Evolutionary conservation across 2,329 filamentous ascomycete genomes (phyloP).

Genomic region (Macrophomina phaseolina): DNA sequence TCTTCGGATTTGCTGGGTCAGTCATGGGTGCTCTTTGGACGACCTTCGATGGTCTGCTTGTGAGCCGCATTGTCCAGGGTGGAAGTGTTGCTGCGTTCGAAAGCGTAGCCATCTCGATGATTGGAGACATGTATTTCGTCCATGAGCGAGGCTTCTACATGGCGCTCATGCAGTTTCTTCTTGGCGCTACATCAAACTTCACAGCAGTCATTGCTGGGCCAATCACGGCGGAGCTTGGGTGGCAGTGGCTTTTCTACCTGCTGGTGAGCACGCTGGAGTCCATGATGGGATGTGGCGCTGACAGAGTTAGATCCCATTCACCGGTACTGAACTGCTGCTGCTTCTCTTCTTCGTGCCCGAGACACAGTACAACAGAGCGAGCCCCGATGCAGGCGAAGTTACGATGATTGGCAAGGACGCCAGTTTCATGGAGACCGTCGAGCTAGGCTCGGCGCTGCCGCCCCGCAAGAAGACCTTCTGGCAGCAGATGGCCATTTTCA

Average conservation of each 20-base stretch:
- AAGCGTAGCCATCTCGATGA: slow-evolving; percentile 46
- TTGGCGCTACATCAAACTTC: slow-evolving; percentile 30
- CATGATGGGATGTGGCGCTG: slow-evolving; percentile 50
- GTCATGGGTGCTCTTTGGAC: slow-evolving; percentile 48
- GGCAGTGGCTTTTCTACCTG: slow-evolving; percentile 55
- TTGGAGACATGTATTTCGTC: slow-evolving; percentile 57
- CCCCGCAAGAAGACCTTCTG: slow-evolving; percentile 42
- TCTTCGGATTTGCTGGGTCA: slow-evolving; percentile 31
- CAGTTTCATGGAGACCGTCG: slow-evolving; percentile 16
- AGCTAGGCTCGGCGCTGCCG: neutral
- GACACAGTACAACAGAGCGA: slow-evolving; percentile 55
- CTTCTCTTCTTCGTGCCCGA: slow-evolving; percentile 60
- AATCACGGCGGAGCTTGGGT: slow-evolving; percentile 41
- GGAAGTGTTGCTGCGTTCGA: slow-evolving; percentile 46
- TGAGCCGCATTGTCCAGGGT: slow-evolving; percentile 52
- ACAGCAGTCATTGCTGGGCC: slow-evolving; percentile 9
- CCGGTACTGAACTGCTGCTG: slow-evolving; percentile 51
- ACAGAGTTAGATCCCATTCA: slow-evolving; percentile 33
- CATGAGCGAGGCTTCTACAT: slow-evolving; percentile 57
- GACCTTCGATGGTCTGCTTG: slow-evolving; percentile 54
- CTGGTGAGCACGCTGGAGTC: slow-evolving; percentile 47
- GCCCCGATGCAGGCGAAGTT: slow-evolving; percentile 27
- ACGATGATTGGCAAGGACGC: slow-evolving; percentile 2
- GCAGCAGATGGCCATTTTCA: slow-evolving; percentile 47
- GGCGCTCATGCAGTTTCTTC: slow-evolving; percentile 49